Evolutionary conservation across 2,329 filamentous ascomycete species (phyloP), one percentile per base, ranked within the genome.

Genomic region (Myriangium duriaei): DNA sequence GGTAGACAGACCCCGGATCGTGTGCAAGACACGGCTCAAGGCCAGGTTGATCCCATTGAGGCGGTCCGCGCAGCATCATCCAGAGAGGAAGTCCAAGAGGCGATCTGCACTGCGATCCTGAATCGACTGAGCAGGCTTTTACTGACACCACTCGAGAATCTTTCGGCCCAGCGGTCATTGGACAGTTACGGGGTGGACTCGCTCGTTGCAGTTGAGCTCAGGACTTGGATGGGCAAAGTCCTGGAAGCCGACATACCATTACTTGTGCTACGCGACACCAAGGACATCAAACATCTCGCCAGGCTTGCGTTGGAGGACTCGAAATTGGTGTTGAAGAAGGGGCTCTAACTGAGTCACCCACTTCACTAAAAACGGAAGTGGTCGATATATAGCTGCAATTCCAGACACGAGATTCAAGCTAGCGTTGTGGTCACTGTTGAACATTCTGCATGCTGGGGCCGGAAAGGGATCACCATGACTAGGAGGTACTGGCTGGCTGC

Each of bases 201-300:
- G 2, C 44, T 64, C 1, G 38, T 60, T 10, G 57, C 60, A 0
- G 59, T 63, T 2, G 57, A 61, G 14, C 35, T 64, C 2, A 61
- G 67, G 1, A 51, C 60, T 2, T 73, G 68, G 68, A 65, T 71
- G 41, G 28, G 61, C n/a, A 65, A 66, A 37, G 52, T 64, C 26
- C 32, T 69, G 0, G 42, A 61, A 0, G 49, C 62, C 0, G 61
- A 71, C 32, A 56, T 71, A 1, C 62, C 65, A 0, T 59, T 70
- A 2, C 50, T 71, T 3, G 64, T 65, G 40, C 55, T 71, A n/a
- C 21, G 21, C 7, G 21, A 26, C 7, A 26, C 21, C 21, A 26
- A 26, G 7, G 21, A 26, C 21, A 26, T 26, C n/a, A 7, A 26
- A 26, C 21, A 26, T 26, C n/a, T 26, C 7, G 21, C 21, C 7